Evolutionary conservation across 2,329 filamentous ascomycete species (phyloP).

Genomic region (Pseudonectria buxi): DNA sequence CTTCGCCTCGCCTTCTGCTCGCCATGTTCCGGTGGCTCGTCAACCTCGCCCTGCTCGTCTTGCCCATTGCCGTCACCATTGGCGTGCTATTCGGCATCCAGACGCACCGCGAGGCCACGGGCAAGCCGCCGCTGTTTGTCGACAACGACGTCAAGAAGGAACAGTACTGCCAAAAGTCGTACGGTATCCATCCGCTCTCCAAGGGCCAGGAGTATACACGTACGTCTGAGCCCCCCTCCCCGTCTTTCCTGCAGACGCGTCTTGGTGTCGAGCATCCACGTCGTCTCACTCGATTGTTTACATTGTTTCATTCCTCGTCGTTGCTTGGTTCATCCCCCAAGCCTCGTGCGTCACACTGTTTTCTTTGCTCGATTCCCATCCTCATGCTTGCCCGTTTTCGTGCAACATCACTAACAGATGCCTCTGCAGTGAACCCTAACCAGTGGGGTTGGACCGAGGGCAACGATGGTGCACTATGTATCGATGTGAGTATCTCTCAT

Average conservation of each 20-base stretch:
- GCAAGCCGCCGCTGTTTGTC: conserved; percentile 39
- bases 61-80: conserved; percentile 43
- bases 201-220: conserved; percentile 40
- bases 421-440: conserved; percentile 44
- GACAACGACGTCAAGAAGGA: conserved; percentile 16
- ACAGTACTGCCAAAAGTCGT: conserved; percentile 18
- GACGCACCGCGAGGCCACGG: conserved; percentile 33
- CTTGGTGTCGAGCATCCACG: no score
- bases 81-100: conserved; percentile 45
- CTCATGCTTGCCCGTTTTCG: background rate
- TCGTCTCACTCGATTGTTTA: no score
- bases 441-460: conserved; percentile 43
- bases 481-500: conserved; percentile 40
- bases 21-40: conserved; percentile 39
- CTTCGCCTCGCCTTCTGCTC: background rate
- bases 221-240: conserved; percentile 25
- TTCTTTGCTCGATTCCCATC: background rate
- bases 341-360: no score
- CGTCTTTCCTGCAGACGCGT: background rate
- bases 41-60: conserved; percentile 42
- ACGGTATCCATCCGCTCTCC: conserved; percentile 38
- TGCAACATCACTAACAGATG: conserved; percentile 9
- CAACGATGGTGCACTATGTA: conserved; percentile 37
- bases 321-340: background rate
- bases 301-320: background rate